Conservation (phyloP, 306 rosid genomes). For the Styphnolobium japonicum region DNA sequence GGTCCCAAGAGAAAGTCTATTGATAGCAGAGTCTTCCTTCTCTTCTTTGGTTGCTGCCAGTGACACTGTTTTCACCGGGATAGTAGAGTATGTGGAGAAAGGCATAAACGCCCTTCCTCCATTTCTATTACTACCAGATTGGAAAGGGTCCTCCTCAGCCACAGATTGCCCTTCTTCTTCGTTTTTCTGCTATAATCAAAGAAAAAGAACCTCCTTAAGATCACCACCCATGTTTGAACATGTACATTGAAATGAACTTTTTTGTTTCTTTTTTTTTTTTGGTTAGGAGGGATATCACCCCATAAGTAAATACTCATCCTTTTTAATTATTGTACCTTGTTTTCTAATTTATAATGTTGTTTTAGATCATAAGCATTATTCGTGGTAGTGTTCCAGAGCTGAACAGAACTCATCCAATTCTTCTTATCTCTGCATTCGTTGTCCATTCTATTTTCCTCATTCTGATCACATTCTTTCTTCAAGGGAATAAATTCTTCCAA, state of each 20-base stretch:
- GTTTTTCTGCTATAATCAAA: conserved; percentile 42
- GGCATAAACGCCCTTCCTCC: conserved; percentile 56
- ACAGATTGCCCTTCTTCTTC: conserved; percentile 43
- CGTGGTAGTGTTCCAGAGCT: conserved; percentile 67
- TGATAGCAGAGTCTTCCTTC: conserved; percentile 54
- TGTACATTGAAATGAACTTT: background rate
- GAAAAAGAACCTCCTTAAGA: background rate
- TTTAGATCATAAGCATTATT: conserved; percentile 33
- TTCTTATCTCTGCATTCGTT: conserved; percentile 77
- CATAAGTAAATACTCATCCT: background rate
- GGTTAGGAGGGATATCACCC: background rate
- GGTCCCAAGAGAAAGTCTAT: conserved; percentile 65
- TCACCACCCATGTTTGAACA: background rate
- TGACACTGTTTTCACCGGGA: conserved; percentile 30
- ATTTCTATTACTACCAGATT: conserved; percentile 41
- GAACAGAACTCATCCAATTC: conserved; percentile 98
- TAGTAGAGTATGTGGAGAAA: conserved; percentile 53
- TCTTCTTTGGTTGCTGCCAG: conserved; percentile 50
- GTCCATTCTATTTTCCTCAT: conserved; percentile 34
- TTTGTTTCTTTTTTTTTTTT: background rate
- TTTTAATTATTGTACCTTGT: conserved; percentile 50
- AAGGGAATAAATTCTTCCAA: conserved; percentile 78
- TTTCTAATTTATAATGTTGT: conserved; percentile 40
- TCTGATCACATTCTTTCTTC: conserved; percentile 55
- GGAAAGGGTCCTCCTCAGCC: conserved; percentile 54